Evolutionary conservation across 805 yeast genomes (phyloP), one percentile per base, ranked within the genome.

Genomic region (Suhomyces canberraensis): DNA sequence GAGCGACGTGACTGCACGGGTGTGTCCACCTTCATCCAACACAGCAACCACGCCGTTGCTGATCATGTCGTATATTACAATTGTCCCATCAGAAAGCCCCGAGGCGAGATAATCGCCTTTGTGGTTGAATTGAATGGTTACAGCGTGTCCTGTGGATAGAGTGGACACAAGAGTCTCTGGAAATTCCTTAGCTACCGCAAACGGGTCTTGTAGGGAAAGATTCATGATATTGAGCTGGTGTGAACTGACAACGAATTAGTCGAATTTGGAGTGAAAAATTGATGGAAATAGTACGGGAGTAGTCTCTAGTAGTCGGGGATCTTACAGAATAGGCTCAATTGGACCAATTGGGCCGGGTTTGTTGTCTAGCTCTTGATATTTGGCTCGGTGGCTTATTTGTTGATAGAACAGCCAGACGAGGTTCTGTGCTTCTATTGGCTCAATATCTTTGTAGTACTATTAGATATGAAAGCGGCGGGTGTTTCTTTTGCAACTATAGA

Each of bases 21-120:
- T 71, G 52, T 91, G 97, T 4, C 82, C 80, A 31, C 52, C 58
- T 3, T 49, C 43, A 20, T 73, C 66, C 20, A 84, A 61, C 8
- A 73, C 69, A 3, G 75, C 70, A 4, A 87, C 66, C 2, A 79
- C 74, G 14, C 64, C 57, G 41, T 64, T 63, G 16, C 93, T 83
- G 48, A 82, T 86, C 50, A 77, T 69, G 56, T 88, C 96, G 46
- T 81, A 79, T 11, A 89, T 75, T 15, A 84, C 69, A 5, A 88
- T 76, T 0, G 81, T 66, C 0, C 96, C 96, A 54, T 83, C 84
- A 3, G 75, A 65, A 22, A 81, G 63, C 0, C 96, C 96, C 2
- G 84, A 75, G 1, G 96, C 96, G 4, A 89, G 58, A 52, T 90
- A 90, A 55, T 87, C 95, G 4, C 97, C 97, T 35, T 76, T 76